A percentile compares a stretch with the other conserved stretches of the same genome.
Evolutionary conservation across 768 basidiomycete species (phyloP).

Genomic region (Termitomyces sp.): DNA sequence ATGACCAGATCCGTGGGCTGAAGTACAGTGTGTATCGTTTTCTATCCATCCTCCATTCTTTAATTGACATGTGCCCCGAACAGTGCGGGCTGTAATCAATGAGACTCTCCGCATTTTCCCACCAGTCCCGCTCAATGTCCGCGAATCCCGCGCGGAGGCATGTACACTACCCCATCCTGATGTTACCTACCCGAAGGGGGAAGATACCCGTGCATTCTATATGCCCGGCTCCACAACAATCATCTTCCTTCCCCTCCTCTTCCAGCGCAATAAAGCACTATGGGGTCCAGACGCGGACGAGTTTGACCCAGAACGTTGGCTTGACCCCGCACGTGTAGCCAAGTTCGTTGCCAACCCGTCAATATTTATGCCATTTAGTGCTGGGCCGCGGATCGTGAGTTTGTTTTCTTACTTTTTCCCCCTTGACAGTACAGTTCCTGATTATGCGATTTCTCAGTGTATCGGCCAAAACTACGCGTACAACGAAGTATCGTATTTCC

Average conservation of each 20-base stretch:
- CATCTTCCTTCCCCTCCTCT: constrained; percentile 55
- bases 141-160: constrained; percentile 46
- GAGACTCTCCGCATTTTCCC: constrained; percentile 77
- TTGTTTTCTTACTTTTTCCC: neutral
- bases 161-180: constrained; percentile 51
- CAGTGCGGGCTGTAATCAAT: constrained; percentile 74
- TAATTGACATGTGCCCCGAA: constrained; percentile 4
- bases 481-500: constrained; percentile 71
- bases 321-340: constrained; percentile 48
- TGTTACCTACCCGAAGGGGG: constrained; percentile 31
- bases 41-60: neutral
- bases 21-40: constrained; percentile 49
- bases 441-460: constrained; percentile 36
- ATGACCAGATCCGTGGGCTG: constrained; percentile 51
- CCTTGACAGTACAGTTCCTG: neutral
- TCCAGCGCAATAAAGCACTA: constrained; percentile 58
- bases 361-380: constrained; percentile 73
- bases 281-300: constrained; percentile 76
- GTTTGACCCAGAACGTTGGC: constrained; percentile 81
- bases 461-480: constrained; percentile 72
- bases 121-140: constrained; percentile 69
- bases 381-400: constrained; percentile 55
- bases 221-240: constrained; percentile 55
- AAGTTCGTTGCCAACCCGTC: constrained; percentile 52
- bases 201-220: constrained; percentile 40